Conservation (phyloP, 106 monocot species). For the Agapanthus africanus region DNA sequence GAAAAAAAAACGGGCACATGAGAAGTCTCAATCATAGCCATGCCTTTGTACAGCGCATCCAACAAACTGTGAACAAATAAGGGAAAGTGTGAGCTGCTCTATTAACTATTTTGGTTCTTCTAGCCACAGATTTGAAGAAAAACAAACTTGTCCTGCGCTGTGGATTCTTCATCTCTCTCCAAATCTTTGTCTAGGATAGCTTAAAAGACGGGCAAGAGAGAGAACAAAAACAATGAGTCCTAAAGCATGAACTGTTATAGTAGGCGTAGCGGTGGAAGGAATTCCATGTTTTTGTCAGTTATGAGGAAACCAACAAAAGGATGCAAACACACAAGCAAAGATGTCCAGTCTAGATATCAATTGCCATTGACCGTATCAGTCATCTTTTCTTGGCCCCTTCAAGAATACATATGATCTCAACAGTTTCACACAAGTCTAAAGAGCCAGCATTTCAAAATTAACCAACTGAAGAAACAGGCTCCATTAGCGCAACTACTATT, state of each 20-base stretch:
- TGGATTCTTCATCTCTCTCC: not conserved
- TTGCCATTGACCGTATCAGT: not conserved
- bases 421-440: not conserved
- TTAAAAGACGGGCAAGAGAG: not conserved
- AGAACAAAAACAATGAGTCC: slow-evolving; percentile 1
- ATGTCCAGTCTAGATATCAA: not conserved
- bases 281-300: slow-evolving; percentile 1
- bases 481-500: not conserved
- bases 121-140: not conserved
- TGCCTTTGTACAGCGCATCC: not conserved
- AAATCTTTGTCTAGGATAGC: not conserved
- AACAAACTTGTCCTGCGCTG: slow-evolving; percentile 3
- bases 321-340: not conserved
- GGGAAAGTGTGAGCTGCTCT: slow-evolving; percentile 5
- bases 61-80: slow-evolving; percentile 5
- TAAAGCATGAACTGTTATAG: not conserved
- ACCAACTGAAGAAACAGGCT: not conserved
- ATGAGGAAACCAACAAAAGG: slow-evolving; percentile 1
- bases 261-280: not conserved
- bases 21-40: slow-evolving; percentile 6
- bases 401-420: not conserved
- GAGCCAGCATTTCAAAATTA: not conserved
- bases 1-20: not conserved
- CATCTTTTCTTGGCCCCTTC: not conserved
- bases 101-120: not conserved